Evolutionary conservation across 2,329 filamentous ascomycete genomes (phyloP).

Genomic region (Sclerotinia subarctica): DNA sequence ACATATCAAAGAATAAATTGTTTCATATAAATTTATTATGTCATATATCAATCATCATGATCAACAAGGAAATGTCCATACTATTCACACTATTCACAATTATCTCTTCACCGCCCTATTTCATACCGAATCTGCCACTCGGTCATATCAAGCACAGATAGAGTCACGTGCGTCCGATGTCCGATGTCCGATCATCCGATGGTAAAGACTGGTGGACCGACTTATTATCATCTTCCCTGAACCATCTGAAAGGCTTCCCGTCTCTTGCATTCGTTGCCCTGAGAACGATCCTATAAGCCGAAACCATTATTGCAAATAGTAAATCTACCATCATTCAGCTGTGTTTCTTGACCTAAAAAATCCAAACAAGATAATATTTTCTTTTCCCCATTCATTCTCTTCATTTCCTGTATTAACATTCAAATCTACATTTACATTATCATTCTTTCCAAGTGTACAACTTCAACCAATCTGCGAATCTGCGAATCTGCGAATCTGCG

Average conservation of each 20-base stretch:
- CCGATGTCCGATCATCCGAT: too few species aligned
- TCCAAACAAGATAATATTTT: not conserved
- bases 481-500: constrained; percentile 25
- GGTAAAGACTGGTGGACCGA: too few species aligned
- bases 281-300: constrained; percentile 1
- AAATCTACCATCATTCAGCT: not conserved
- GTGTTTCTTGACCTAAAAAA: not conserved
- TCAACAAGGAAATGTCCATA: not conserved
- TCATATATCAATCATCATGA: not conserved
- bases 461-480: constrained; percentile 21
- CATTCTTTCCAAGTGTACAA: constrained; percentile 11
- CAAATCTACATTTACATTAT: not conserved
- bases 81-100: not conserved
- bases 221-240: too few species aligned
- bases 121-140: not conserved
- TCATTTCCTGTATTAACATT: constrained; percentile 30
- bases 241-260: constrained; percentile 3
- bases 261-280: constrained; percentile 10
- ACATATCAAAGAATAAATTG: not conserved
- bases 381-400: constrained; percentile 20
- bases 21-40: not conserved
- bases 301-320: not conserved
- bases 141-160: not conserved
- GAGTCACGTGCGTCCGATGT: not conserved
- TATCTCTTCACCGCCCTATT: not conserved